Evolutionary conservation across 2,329 filamentous ascomycete genomes (phyloP), one percentile per base, ranked within the genome.

Genomic region (Botrytis deweyae): DNA sequence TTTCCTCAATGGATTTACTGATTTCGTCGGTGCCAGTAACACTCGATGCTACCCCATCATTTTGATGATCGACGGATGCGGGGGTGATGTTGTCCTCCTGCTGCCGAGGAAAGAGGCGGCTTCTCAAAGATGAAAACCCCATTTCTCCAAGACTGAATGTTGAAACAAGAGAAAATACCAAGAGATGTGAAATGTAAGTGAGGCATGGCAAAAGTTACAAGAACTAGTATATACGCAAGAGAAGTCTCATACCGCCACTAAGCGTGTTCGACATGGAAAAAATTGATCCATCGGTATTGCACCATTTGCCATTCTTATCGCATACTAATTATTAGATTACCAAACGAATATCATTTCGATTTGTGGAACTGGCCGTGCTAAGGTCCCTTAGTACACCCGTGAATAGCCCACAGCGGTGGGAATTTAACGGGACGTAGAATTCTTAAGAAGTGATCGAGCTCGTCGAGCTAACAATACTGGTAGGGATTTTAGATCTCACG

Each of bases 11-110:
- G 4, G 71, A 72, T 20, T 62, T 62, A 38, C 40, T 55, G 18
- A 46, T 72, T 52, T 62, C 64, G 22, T 72, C 71, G 20, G 64
- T 61, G n/a, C 64, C 71, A 6, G 64, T 58, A 8, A 69, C 64
- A 61, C 64, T 72, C 8, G 71, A 72, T 40, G 71, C 64, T 36
- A 44, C 25, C 4, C 49, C 49, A 29, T 68, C 49, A 40, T 36
- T 42, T 38, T 68, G 36, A 42, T 33, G 49, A 58, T 68, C 49
- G 66, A n/a, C 36, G 12, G 25, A 9, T 33, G 36, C 10, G 66
- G 49, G 49, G 38, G 25, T 25, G 40, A 18, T 22, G 12, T 9
- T 55, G 7, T 49, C 36, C 36, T 58, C 49, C 36, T 33, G 66
- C n/a, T 42, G 49, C 49, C 49, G 66, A 58, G 66, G 55, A 42